These are phyloP conservation scores for Botrytis sinoallii DNA, from an alignment of 2,329 filamentous ascomycete species.

Conservation along the genomic window DNA sequence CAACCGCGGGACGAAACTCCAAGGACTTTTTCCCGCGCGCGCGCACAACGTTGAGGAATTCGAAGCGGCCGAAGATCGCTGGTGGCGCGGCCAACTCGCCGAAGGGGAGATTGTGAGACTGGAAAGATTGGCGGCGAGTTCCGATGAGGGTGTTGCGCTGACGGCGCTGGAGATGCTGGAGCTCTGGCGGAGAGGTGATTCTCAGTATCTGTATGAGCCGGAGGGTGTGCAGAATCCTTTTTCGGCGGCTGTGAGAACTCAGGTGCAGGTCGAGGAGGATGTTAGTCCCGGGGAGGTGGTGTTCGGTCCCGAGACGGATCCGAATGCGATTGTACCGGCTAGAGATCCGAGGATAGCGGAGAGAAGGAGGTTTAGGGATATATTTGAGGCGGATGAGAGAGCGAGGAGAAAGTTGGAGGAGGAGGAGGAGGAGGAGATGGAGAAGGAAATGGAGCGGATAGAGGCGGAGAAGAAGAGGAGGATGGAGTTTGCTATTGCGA, in stretches of 20 bases:
- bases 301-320: too few species aligned
- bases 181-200: background rate
- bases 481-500: background rate
- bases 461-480: background rate
- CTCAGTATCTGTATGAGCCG: background rate
- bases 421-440: background rate
- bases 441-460: accelerated
- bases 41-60: accelerated
- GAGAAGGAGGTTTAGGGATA: background rate
- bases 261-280: background rate
- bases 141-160: accelerated
- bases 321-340: too few species aligned
- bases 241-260: accelerated
- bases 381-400: too few species aligned
- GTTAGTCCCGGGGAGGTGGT: background rate
- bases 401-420: background rate
- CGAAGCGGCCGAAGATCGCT: background rate
- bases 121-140: accelerated
- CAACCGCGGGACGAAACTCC: accelerated
- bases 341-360: too few species aligned
- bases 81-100: background rate
- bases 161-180: background rate
- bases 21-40: background rate
- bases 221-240: background rate
- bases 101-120: background rate